Percentiles rank a stretch among this genome's conserved stretches.
Evolutionary conservation across 108 stramenopile genomes (phyloP).

Genomic region (Asterionellopsis glacialis): DNA sequence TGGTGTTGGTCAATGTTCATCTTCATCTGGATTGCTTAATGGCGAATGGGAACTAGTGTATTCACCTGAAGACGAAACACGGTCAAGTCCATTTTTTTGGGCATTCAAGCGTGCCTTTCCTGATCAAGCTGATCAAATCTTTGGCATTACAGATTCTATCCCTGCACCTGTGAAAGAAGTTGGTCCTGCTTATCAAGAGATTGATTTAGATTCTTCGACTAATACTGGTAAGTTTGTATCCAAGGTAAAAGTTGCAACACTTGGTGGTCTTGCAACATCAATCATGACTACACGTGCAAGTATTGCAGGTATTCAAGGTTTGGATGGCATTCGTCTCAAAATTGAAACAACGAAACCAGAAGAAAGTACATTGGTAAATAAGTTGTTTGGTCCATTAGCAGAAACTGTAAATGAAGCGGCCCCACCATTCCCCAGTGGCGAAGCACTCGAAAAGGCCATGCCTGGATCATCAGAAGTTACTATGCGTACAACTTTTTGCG

Average conservation of each 20-base stretch:
- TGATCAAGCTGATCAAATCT: constrained; percentile 77
- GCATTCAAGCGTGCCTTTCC: constrained; percentile 78
- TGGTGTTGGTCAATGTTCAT: constrained; percentile 58
- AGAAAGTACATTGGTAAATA: constrained; percentile 54
- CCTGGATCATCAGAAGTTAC: constrained; percentile 70
- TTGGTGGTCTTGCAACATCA: constrained; percentile 78
- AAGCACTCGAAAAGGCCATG: constrained; percentile 56
- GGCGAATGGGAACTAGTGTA: constrained; percentile 81
- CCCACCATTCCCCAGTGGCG: constrained; percentile 74
- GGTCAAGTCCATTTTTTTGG: constrained; percentile 87
- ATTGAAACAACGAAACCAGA: constrained; percentile 81
- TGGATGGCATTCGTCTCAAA: constrained; percentile 53
- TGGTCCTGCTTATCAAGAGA: constrained; percentile 78
- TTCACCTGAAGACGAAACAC: constrained; percentile 72
- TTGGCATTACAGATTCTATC: constrained; percentile 74
- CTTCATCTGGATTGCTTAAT: constrained; percentile 49
- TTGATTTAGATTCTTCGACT: constrained; percentile 41
- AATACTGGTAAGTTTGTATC: constrained; percentile 60
- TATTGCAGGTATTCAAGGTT: constrained; percentile 47
- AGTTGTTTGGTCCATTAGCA: constrained; percentile 57
- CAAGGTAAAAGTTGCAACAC: constrained; percentile 75
- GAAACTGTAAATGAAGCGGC: constrained; percentile 44
- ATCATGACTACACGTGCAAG: constrained; percentile 81
- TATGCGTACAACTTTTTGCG: constrained; percentile 71
- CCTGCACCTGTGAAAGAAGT: constrained; percentile 76